Percentiles rank a stretch among this genome's conserved stretches.
These are phyloP conservation scores for Synchytrium microbalum DNA, from an alignment of 371 early-diverging fungal genomes.

Conservation along the genomic window DNA sequence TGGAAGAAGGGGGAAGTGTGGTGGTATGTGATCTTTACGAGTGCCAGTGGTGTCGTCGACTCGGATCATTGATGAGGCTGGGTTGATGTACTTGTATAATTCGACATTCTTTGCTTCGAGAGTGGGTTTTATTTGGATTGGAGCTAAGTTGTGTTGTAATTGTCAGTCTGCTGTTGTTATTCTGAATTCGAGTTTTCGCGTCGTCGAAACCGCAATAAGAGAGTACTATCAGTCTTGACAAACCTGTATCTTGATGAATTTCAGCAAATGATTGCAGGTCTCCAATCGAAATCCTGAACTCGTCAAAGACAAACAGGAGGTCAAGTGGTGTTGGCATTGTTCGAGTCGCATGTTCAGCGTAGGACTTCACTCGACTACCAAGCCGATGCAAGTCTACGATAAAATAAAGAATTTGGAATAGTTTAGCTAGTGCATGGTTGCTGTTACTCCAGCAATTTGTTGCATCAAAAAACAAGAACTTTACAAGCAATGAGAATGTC, in stretches of 20 bases:
- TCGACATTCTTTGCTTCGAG: background rate
- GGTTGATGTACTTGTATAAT: background rate
- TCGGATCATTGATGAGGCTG: background rate
- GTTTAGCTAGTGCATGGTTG: background rate
- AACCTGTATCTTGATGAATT: too few species aligned
- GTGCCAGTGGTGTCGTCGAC: background rate
- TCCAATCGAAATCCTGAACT: background rate
- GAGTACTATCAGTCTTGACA: background rate
- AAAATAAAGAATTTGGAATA: background rate
- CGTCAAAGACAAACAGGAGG: background rate
- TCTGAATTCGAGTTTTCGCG: too few species aligned
- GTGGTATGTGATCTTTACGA: background rate
- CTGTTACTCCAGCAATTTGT: background rate
- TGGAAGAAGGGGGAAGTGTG: background rate
- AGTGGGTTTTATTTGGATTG: background rate
- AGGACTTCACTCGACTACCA: background rate
- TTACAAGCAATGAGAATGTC: background rate
- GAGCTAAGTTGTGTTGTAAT: background rate
- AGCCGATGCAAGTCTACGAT: background rate
- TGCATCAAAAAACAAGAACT: too few species aligned
- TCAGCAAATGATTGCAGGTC: background rate
- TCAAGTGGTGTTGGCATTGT: background rate
- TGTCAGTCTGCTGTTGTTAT: too few species aligned
- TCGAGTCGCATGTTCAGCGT: background rate
- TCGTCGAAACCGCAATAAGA: too few species aligned